Evolutionary conservation across 208 protist genomes (phyloP).

Genomic region (Wallacemonas sp.): DNA sequence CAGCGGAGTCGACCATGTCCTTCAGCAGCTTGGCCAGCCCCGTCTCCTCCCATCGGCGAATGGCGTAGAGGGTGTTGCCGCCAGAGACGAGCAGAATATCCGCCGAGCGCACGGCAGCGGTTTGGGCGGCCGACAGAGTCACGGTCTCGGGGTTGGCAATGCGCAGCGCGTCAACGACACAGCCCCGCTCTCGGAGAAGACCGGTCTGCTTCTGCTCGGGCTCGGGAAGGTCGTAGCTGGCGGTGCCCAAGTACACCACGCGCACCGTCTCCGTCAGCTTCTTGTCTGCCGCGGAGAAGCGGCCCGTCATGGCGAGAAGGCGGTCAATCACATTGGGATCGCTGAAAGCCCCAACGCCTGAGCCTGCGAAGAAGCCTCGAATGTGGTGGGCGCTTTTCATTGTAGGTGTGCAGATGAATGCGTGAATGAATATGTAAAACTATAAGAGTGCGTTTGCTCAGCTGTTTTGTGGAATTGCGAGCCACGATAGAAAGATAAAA

Average conservation of each 20-base stretch:
- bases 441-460: conserved; percentile 21
- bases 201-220: conserved; percentile 39
- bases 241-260: conserved; percentile 88
- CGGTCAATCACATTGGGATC: conserved; percentile 50
- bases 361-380: conserved; percentile 72
- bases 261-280: conserved; percentile 29
- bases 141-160: conserved; percentile 56
- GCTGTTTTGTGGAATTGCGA: too few relatives aligned
- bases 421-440: not conserved
- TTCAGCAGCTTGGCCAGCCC: conserved; percentile 62
- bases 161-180: conserved; percentile 43
- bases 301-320: conserved; percentile 55
- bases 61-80: conserved; percentile 91
- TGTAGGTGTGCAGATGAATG: not conserved
- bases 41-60: conserved; percentile 87
- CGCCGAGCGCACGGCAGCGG: conserved; percentile 28
- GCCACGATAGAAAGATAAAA: conserved; percentile 14
- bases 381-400: conserved; percentile 27
- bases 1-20: conserved; percentile 26
- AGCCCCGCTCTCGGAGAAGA: conserved; percentile 52
- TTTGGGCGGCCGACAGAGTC: conserved; percentile 15
- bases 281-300: conserved; percentile 13
- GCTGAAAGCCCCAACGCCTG: conserved; percentile 53
- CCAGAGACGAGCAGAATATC: conserved; percentile 84
- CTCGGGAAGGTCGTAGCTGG: conserved; percentile 81